A percentile compares a stretch with the other conserved stretches of the same genome.
phyloP scores from a whole-genome alignment of 2,329 filamentous ascomycete species.

The Raffaelea ambrosiae region DNA sequence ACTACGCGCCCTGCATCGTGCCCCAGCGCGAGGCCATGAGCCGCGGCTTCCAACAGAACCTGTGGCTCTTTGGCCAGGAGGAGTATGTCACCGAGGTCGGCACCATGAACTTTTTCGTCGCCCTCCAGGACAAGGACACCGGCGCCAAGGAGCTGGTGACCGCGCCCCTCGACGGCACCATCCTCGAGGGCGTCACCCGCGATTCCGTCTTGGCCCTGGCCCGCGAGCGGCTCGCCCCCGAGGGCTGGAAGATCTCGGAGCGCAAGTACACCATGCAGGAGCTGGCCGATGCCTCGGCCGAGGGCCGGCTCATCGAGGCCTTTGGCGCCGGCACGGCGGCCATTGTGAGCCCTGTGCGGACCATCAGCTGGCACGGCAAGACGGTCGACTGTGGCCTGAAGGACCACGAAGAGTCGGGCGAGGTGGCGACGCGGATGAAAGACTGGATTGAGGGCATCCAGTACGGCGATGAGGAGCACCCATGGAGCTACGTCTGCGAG shows the following conservation, averaged over 20 bases:
- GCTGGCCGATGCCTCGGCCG: conserved; percentile 68
- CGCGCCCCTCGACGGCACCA: conserved; percentile 93
- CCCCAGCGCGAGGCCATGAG: conserved; percentile 87
- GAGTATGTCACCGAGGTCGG: conserved; percentile 96
- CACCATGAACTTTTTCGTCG: conserved; percentile 97
- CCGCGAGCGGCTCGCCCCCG: conserved; percentile 67
- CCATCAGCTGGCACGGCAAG: conserved; percentile 80
- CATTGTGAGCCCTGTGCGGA: conserved; percentile 82
- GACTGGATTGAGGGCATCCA: conserved; percentile 94
- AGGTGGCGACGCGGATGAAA: conserved; percentile 81
- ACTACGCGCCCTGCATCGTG: conserved; percentile 99
- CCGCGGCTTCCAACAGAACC: conserved; percentile 93
- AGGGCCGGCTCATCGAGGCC: conserved; percentile 83
- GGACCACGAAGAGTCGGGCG: conserved; percentile 76
- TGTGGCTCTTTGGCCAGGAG: conserved; percentile 95
- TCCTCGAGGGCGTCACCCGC: conserved; percentile 87
- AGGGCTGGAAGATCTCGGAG: conserved; percentile 86
- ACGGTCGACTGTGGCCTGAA: conserved; percentile 75
- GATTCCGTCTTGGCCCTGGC: conserved; percentile 87
- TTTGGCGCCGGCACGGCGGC: conserved; percentile 93
- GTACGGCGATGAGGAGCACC: conserved; percentile 86
- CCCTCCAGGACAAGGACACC: conserved; percentile 74
- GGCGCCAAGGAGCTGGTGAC: conserved; percentile 89
- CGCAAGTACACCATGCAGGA: conserved; percentile 89
- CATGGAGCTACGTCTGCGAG: conserved; percentile 66